These are phyloP conservation scores for Neofusicoccum ribis DNA, from an alignment of 2,329 filamentous ascomycete genomes.

Conservation along the genomic window DNA sequence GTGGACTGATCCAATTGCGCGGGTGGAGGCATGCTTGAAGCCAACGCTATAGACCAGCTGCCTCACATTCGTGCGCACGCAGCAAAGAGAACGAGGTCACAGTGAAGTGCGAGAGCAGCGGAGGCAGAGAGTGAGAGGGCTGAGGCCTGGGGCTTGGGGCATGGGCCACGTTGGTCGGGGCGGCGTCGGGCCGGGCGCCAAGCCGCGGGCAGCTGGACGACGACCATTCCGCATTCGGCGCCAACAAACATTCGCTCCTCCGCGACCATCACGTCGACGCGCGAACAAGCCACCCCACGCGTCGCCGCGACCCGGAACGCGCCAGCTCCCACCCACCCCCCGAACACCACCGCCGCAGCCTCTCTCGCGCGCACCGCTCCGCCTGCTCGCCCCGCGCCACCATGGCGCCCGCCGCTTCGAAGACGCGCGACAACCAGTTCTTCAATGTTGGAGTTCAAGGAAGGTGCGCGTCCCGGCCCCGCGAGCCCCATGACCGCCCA, in stretches of 20 bases:
- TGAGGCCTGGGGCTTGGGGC: not conserved
- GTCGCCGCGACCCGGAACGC: not conserved
- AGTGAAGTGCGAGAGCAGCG: no score
- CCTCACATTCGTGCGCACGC: no score
- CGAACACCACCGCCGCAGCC: not conserved
- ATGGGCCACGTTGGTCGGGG: not conserved
- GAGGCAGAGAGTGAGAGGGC: no score
- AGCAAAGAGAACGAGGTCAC: no score
- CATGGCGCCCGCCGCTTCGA: constrained; percentile 36
- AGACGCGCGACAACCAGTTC: constrained; percentile 41
- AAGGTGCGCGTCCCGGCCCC: constrained; percentile 29
- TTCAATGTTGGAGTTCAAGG: constrained; percentile 43
- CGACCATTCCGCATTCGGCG: not conserved
- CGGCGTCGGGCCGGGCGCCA: not conserved
- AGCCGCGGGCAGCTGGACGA: not conserved
- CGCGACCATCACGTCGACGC: constrained; percentile 5
- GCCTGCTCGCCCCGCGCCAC: not conserved
- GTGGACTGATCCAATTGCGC: no score
- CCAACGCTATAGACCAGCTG: no score
- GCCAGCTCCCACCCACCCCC: not conserved
- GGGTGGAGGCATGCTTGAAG: no score
- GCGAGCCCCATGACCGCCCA: not conserved
- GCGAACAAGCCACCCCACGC: not conserved
- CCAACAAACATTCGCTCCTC: constrained; percentile 11
- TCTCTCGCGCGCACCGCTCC: not conserved